These are phyloP conservation scores for Iris macrosiphon DNA, from an alignment of 106 monocot species.

Conservation along the genomic window DNA sequence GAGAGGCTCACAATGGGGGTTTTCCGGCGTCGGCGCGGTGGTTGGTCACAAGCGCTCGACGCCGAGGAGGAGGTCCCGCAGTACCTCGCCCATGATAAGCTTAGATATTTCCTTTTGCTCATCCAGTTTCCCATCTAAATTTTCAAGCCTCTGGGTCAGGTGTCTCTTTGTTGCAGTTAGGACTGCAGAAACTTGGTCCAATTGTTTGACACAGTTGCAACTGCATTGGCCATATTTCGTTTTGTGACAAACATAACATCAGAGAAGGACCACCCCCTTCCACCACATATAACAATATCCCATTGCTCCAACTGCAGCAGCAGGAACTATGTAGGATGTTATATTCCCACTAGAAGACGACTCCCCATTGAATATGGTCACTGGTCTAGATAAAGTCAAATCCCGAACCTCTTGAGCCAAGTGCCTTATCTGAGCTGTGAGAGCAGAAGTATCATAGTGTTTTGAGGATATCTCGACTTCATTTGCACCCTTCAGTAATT, in stretches of 20 bases:
- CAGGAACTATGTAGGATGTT: slow-evolving; percentile 67
- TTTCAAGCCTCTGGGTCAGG: slow-evolving; percentile 71
- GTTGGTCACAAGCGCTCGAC: too few relatives aligned
- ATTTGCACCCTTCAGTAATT: slow-evolving; percentile 44
- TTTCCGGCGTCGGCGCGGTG: too few relatives aligned
- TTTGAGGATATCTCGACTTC: slow-evolving; percentile 30
- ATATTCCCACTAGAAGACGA: slow-evolving; percentile 54
- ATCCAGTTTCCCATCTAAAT: slow-evolving; percentile 74
- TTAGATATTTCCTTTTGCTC: slow-evolving; percentile 77
- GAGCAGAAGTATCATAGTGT: slow-evolving; percentile 47
- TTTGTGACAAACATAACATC: slow-evolving; percentile 98
- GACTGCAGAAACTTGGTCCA: slow-evolving; percentile 80
- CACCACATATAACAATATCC: slow-evolving; percentile 98
- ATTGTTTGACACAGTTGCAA: slow-evolving; percentile 69
- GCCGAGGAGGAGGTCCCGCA: too few relatives aligned
- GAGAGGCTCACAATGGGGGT: too few relatives aligned
- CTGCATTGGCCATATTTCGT: slow-evolving; percentile 87
- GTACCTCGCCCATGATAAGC: slow-evolving; percentile 75
- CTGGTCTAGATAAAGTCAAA: slow-evolving; percentile 64
- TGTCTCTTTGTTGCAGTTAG: slow-evolving; percentile 76
- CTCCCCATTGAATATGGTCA: slow-evolving; percentile 60
- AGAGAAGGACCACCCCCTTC: slow-evolving; percentile 93
- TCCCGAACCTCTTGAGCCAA: slow-evolving; percentile 87
- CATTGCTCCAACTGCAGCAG: slow-evolving; percentile 83
- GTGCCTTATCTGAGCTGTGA: slow-evolving; percentile 67